A percentile compares a stretch with the other conserved stretches of the same genome.
phyloP scores from a whole-genome alignment of 306 rosid genomes.

The Ammopiptanthus mongolicus region DNA sequence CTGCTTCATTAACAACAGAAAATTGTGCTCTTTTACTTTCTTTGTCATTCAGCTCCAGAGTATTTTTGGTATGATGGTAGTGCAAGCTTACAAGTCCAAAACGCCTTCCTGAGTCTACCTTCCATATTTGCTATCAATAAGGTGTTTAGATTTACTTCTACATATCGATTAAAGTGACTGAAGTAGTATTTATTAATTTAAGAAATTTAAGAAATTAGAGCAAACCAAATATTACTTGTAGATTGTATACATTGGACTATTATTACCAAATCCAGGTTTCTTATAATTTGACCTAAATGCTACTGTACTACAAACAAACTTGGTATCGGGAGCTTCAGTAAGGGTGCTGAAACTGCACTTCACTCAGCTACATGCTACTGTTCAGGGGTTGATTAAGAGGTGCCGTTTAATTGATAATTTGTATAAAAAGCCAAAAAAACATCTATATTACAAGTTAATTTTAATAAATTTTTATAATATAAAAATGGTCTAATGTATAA shows the following conservation, averaged over 20 bases:
- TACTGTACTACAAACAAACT: conserved; percentile 61
- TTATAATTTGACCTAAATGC: conserved; percentile 14
- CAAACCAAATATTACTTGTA: neutral
- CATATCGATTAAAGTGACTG: neutral
- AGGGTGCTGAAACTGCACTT: conserved; percentile 96
- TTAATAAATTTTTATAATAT: too few relatives aligned
- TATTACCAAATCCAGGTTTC: conserved; percentile 7
- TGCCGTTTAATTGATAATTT: too few relatives aligned
- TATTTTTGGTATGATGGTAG: neutral
- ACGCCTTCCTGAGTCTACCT: neutral
- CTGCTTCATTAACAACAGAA: neutral
- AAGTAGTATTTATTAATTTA: neutral
- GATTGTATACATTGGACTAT: neutral
- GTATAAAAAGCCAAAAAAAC: too few relatives aligned
- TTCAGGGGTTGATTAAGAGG: too few relatives aligned
- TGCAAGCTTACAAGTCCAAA: neutral
- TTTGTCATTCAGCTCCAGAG: neutral
- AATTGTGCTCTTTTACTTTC: neutral
- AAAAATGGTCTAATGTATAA: too few relatives aligned
- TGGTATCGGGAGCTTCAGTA: conserved; percentile 93
- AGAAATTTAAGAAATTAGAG: neutral
- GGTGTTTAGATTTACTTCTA: neutral
- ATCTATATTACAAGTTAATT: too few relatives aligned
- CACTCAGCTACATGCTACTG: conserved; percentile 84
- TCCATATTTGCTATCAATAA: too few relatives aligned